Conservation (phyloP, 768 basidiomycete species). For the Auricularia auricula-judae region DNA sequence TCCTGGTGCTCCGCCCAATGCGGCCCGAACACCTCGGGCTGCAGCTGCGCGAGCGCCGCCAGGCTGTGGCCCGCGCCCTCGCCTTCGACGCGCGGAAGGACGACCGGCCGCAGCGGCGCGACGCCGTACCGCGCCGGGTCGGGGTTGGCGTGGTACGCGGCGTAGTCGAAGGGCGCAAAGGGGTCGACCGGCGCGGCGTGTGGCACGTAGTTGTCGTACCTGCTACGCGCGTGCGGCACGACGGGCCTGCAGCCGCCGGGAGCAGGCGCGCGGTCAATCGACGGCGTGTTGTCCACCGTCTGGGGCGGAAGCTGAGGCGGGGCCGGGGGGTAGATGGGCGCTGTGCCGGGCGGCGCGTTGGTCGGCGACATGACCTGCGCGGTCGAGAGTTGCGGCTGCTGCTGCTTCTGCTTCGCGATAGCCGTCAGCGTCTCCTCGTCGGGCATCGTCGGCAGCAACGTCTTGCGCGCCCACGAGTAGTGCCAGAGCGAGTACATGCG, state of each 20-base stretch:
- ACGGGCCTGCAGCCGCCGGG: not conserved
- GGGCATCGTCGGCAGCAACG: not conserved
- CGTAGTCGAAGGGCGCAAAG: not conserved
- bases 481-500: constrained; percentile 20
- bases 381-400: not conserved
- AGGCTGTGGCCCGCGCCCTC: not conserved
- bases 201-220: not conserved
- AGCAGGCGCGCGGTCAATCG: not conserved
- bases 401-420: not conserved
- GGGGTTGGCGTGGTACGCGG: not conserved
- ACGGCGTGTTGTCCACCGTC: not conserved
- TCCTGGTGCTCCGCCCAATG: not conserved
- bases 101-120: not conserved
- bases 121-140: not conserved
- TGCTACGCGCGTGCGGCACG: not conserved
- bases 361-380: not conserved
- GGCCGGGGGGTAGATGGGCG: not conserved
- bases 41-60: not conserved
- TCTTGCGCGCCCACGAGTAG: constrained; percentile 20
- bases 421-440: not conserved
- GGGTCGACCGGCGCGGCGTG: not conserved
- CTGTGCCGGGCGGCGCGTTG: not conserved
- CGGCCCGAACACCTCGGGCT: not conserved
- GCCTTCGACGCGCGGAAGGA: not conserved
- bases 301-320: not conserved